phyloP scores from a whole-genome alignment of 176 grass and related monocot species.

The Alloteropsis semialata region DNA sequence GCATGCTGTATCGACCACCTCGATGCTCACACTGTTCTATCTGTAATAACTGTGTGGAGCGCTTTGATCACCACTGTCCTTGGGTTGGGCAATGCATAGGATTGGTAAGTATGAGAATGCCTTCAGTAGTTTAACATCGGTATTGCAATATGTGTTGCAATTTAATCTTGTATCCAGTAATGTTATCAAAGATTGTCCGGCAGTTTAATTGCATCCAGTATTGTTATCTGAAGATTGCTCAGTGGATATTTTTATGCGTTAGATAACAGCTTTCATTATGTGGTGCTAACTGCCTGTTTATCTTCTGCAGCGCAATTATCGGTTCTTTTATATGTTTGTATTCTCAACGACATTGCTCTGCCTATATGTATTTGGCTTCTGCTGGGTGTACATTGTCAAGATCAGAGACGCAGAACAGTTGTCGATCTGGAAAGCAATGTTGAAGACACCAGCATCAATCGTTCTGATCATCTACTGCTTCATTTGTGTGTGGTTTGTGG shows the following conservation, averaged over 20 bases:
- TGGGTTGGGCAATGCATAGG: conserved; percentile 98
- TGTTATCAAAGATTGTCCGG: not conserved
- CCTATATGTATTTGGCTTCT: conserved; percentile 85
- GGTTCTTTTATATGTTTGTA: conserved; percentile 98
- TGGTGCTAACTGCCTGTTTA: conserved; percentile 6
- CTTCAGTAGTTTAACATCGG: not conserved
- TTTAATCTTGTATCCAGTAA: not conserved
- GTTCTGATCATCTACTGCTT: conserved; percentile 89
- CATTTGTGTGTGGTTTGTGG: conserved; percentile 92
- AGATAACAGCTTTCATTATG: not conserved
- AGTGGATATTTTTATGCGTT: not conserved
- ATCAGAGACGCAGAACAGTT: conserved; percentile 72
- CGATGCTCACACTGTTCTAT: conserved; percentile 93
- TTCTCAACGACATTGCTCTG: conserved; percentile 88
- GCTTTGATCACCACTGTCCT: conserved; percentile 97
- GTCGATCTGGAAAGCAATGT: conserved; percentile 83
- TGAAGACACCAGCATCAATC: conserved; percentile 76
- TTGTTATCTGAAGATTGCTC: not conserved
- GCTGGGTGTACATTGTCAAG: conserved; percentile 87
- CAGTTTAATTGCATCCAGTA: not conserved
- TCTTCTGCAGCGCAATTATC: conserved; percentile 83
- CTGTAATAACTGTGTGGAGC: conserved; percentile 93
- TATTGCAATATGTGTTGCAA: not conserved
- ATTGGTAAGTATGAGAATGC: conserved; percentile 50
- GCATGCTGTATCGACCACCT: conserved; percentile 92